Conservation (phyloP, 2,329 filamentous ascomycete species). For the Fusarium paranaense region DNA sequence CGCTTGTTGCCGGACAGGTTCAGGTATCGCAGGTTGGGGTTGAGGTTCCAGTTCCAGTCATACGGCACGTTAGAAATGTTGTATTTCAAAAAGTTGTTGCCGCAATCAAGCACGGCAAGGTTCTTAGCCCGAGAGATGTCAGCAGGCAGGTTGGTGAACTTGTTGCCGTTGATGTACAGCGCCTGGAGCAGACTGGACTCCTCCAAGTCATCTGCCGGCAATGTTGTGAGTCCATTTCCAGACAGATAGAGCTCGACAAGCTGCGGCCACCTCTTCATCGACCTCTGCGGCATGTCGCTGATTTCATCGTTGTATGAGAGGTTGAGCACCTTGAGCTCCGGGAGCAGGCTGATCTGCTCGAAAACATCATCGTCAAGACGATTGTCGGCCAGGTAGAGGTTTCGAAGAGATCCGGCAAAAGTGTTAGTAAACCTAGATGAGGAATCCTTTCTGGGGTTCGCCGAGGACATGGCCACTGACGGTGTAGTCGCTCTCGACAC, state of each 20-base stretch:
- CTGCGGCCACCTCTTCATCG: conserved; percentile 89
- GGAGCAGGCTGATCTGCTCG: conserved; percentile 85
- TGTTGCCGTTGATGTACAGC: conserved; percentile 96
- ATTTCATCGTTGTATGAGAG: conserved; percentile 91
- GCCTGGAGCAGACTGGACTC: conserved; percentile 88
- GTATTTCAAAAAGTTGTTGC: conserved; percentile 96
- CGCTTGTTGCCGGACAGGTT: conserved; percentile 98
- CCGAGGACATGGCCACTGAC: conserved; percentile 61
- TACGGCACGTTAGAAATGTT: conserved; percentile 99
- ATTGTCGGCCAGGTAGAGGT: conserved; percentile 93
- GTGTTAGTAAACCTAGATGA: conserved; percentile 85
- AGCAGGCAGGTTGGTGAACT: conserved; percentile 95
- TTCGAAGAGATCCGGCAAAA: conserved; percentile 86
- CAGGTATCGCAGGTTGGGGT: conserved; percentile 92
- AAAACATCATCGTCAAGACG: conserved; percentile 95
- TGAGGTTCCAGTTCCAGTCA: conserved; percentile 99
- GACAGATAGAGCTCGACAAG: conserved; percentile 94
- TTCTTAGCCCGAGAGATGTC: conserved; percentile 95
- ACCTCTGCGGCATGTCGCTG: conserved; percentile 89
- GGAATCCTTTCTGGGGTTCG: conserved; percentile 83
- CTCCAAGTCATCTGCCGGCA: conserved; percentile 94
- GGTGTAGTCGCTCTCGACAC: conserved; percentile 73
- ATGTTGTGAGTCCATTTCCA: conserved; percentile 90
- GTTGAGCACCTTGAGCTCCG: conserved; percentile 89
- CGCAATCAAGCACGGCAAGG: conserved; percentile 91